Base-by-base conservation (phyloP, 305 asterid genomes). In the Andrographis paniculata region DNA sequence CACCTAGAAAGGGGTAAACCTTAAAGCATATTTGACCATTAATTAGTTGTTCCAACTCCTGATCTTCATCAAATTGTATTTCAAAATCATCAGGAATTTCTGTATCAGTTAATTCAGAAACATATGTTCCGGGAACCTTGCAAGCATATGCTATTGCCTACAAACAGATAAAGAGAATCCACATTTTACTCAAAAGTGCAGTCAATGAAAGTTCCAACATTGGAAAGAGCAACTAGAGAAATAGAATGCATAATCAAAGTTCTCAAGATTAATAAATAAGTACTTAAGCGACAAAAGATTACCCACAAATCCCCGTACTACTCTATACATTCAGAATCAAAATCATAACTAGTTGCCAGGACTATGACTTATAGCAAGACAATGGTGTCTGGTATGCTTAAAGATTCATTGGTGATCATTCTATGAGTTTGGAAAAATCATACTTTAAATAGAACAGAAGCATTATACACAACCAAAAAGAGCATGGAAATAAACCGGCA, bases 101-200 rank as follows among this genome's bases (percentile, higher is more conserved):
- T n/a, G 86, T 65, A 62, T 76, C 96, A 42, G 68, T 73, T 59
- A 82, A 64, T 53, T 72, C 98, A 13, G 93, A 50, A 50, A 44
- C 58, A 53, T 61, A 76, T 30, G 68, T 55, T 22, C 69, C 56
- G 8, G 84, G 77, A 71, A 78, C 84, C 62, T 78, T 89, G 88
- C 86, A 78, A 53, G 94, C 88, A 64, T 71, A 58, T 43, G 95
- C 92, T 52, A 89, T 65, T 52, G 86, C 94, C 98, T 89, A 53
- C 47, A 61, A 63, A 70, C 13, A 39, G 49, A 49, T 43, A 48
- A 60, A 9, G 45, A 6, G 35, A 55, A 36, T 42, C 39, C 19
- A 22, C 18, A 45, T 50, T 33, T 53, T 51, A 55, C 47, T 9
- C 35, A 35, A 52, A 33, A 42, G 15, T 20, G n/a, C n/a, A 14